Conservation (phyloP, 106 monocot genomes). For the Hemerocallis citrina region DNA sequence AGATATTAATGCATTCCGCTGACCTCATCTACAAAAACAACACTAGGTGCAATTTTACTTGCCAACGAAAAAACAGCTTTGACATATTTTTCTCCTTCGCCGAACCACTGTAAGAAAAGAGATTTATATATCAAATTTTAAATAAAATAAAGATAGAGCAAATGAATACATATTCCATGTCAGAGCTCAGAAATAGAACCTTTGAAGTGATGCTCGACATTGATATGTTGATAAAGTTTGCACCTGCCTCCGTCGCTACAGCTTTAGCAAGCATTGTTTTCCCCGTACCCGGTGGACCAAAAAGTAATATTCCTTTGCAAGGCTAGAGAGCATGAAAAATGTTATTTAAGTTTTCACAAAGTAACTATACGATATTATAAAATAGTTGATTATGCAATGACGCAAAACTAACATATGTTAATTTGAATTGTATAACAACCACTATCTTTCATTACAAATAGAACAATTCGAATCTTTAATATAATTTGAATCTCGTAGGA, state of each 20-base stretch:
- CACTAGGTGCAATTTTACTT: conserved; percentile 98
- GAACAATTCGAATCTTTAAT: too few relatives aligned
- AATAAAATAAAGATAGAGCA: neutral
- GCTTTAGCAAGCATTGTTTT: conserved; percentile 99
- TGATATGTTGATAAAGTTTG: conserved; percentile 98
- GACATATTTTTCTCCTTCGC: conserved; percentile 98
- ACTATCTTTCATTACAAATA: too few relatives aligned
- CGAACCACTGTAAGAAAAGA: conserved; percentile 80
- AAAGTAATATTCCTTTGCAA: conserved; percentile 95
- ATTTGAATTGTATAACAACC: too few relatives aligned
- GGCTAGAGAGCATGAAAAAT: conserved; percentile 39
- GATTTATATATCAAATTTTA: neutral
- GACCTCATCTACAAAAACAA: conserved; percentile 98
- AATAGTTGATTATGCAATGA: neutral
- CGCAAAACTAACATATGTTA: too few relatives aligned
- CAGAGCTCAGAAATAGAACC: conserved; percentile 24
- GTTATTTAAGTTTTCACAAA: neutral
- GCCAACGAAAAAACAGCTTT: conserved; percentile 98
- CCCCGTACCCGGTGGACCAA: conserved; percentile 98
- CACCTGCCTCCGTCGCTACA: conserved; percentile 98
- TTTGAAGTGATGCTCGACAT: conserved; percentile 99
- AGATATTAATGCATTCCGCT: neutral
- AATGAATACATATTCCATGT: neutral
- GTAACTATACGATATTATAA: neutral
- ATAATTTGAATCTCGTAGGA: too few relatives aligned